Percentiles rank a stretch among this genome's conserved stretches.
These are phyloP conservation scores for Eremochloa ophiuroides DNA, from an alignment of 176 grass and related monocot species.

Conservation along the genomic window DNA sequence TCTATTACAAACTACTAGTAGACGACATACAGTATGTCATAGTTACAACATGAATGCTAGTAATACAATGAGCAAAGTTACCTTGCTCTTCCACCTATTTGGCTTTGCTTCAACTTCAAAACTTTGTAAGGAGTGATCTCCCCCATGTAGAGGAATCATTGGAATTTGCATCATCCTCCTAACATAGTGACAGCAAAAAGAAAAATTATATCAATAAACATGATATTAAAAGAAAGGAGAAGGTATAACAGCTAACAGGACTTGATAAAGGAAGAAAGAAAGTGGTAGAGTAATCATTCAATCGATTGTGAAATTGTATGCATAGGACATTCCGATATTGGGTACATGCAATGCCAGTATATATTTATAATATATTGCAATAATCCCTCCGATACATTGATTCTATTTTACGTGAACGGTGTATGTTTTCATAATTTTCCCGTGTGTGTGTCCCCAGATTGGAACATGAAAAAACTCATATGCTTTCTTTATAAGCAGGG, in stretches of 20 bases:
- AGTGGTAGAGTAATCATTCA: conserved; percentile 8
- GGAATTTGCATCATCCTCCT: conserved; percentile 57
- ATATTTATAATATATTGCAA: background rate
- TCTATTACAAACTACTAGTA: conserved; percentile 14
- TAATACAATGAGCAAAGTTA: conserved; percentile 37
- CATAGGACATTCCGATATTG: background rate
- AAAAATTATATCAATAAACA: conserved; percentile 20
- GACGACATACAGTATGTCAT: conserved; percentile 17
- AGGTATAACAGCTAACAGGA: background rate
- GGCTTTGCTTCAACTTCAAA: conserved; percentile 70
- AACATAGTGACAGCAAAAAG: conserved; percentile 16
- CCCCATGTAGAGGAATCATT: conserved; percentile 50
- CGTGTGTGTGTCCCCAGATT: background rate
- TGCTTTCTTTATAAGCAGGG: background rate
- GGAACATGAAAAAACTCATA: background rate
- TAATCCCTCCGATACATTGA: background rate
- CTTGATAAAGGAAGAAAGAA: background rate
- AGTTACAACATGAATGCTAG: conserved; percentile 35
- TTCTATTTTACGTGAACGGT: background rate
- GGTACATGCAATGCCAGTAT: conserved; percentile 3
- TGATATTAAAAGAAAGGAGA: background rate
- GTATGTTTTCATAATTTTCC: background rate
- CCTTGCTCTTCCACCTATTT: conserved; percentile 64
- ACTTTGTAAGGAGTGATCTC: conserved; percentile 59
- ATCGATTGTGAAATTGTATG: background rate